Conservation (phyloP, 2,329 filamentous ascomycete genomes). For the Fusarium decemcellulare region DNA sequence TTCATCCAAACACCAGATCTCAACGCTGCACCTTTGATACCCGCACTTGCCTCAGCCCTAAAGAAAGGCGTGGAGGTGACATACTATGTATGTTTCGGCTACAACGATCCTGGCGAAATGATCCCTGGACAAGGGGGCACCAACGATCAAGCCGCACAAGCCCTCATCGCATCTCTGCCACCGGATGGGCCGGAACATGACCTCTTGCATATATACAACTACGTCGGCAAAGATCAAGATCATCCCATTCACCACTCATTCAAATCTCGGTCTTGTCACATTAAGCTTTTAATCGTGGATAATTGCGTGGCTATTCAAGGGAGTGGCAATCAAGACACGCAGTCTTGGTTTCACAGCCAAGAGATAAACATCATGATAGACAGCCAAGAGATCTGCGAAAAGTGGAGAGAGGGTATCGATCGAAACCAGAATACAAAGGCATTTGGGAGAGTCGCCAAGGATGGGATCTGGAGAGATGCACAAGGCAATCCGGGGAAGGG, state of each 20-base stretch:
- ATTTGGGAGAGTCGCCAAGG: slow-evolving; percentile 62
- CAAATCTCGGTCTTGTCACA: slow-evolving; percentile 79
- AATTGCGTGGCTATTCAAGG: slow-evolving; percentile 78
- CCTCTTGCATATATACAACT: slow-evolving; percentile 74
- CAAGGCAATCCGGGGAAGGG: slow-evolving; percentile 28
- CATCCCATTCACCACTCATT: slow-evolving; percentile 75
- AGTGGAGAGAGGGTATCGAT: slow-evolving; percentile 73
- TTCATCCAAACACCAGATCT: slow-evolving; percentile 86
- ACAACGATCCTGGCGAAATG: slow-evolving; percentile 84
- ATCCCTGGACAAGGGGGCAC: slow-evolving; percentile 82
- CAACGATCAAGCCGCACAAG: slow-evolving; percentile 78
- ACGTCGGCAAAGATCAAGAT: slow-evolving; percentile 81
- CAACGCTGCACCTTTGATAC: slow-evolving; percentile 78
- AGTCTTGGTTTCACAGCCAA: slow-evolving; percentile 84
- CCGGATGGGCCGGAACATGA: slow-evolving; percentile 52
- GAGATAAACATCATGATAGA: slow-evolving; percentile 85
- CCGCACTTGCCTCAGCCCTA: slow-evolving; percentile 75
- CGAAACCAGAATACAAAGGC: slow-evolving; percentile 77
- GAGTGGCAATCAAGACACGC: slow-evolving; percentile 85
- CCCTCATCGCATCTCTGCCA: slow-evolving; percentile 69
- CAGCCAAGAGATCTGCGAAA: slow-evolving; percentile 69
- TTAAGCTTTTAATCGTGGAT: slow-evolving; percentile 84
- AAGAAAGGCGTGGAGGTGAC: slow-evolving; percentile 77
- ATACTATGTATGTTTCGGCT: slow-evolving; percentile 82
- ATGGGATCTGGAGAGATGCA: slow-evolving; percentile 38